Evolutionary conservation across 2,329 filamentous ascomycete species (phyloP).

Genomic region (Pestalotiopsis fici): DNA sequence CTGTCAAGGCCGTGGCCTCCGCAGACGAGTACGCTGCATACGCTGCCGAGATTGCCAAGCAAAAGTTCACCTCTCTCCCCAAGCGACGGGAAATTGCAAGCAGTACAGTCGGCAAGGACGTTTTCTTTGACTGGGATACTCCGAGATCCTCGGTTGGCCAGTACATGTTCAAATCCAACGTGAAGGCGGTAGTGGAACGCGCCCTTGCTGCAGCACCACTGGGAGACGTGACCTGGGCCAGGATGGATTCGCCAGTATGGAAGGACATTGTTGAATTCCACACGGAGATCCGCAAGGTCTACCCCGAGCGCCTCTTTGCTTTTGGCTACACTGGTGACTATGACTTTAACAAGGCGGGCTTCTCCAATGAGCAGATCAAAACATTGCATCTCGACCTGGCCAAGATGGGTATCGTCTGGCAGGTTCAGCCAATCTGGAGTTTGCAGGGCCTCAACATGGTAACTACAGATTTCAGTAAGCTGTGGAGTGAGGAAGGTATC

Average conservation of each 20-base stretch:
- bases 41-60: constrained; percentile 7
- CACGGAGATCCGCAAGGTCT: constrained; percentile 31
- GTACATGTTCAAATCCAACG: constrained; percentile 32
- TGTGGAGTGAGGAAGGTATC: constrained; percentile 35
- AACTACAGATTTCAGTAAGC: constrained; percentile 32
- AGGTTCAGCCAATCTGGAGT: constrained; percentile 41
- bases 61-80: constrained; percentile 1
- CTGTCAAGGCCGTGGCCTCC: constrained; percentile 26
- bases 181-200: constrained; percentile 32
- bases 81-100: constrained; percentile 17
- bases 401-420: constrained; percentile 38
- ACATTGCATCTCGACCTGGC: constrained; percentile 32
- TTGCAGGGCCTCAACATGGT: constrained; percentile 34
- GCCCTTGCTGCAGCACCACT: constrained; percentile 34
- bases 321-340: constrained; percentile 40
- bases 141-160: constrained; percentile 33
- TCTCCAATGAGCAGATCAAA: constrained; percentile 29
- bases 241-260: constrained; percentile 35
- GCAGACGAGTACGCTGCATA: constrained; percentile 28
- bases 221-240: constrained; percentile 37
- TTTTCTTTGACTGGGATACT: constrained; percentile 37
- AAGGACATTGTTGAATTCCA: constrained; percentile 37
- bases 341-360: constrained; percentile 34
- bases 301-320: constrained; percentile 36
- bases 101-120: constrained; percentile 21